Conservation (phyloP, 2,329 filamentous ascomycete species). For the Pochonia chlamydosporia region DNA sequence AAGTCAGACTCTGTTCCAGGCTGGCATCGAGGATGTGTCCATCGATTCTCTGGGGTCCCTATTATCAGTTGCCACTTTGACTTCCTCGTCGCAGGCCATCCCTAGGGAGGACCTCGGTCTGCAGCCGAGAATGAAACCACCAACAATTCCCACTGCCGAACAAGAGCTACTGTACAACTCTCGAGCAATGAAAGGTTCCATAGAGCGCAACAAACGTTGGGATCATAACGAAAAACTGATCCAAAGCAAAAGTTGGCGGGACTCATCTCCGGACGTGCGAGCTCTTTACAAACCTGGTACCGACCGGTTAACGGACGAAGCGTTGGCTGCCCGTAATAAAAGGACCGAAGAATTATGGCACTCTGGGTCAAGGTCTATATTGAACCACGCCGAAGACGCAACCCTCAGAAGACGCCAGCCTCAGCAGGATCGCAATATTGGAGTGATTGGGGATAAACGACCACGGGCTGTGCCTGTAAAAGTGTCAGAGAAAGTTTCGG, state of each 20-base stretch:
- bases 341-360: conserved; percentile 10
- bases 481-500: neutral
- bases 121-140: too few species aligned
- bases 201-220: neutral
- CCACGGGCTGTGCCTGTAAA: neutral
- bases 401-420: neutral
- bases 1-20: conserved; percentile 16
- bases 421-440: neutral
- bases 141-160: neutral
- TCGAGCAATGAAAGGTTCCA: neutral
- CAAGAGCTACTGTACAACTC: neutral
- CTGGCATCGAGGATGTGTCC: conserved; percentile 14
- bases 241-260: conserved; percentile 2
- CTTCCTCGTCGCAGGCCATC: too few species aligned
- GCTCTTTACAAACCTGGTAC: conserved; percentile 13
- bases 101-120: too few species aligned
- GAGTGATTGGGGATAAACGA: conserved; percentile 5
- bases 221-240: neutral
- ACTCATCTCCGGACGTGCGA: neutral
- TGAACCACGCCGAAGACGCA: neutral
- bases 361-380: conserved; percentile 3
- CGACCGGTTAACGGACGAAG: conserved; percentile 15
- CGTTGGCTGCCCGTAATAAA: conserved; percentile 10
- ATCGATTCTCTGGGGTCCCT: neutral
- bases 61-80: neutral